Percentiles rank a stretch among this genome's conserved stretches.
phyloP scores from a whole-genome alignment of 116 monocot genomes.

The Posidonia oceanica region DNA sequence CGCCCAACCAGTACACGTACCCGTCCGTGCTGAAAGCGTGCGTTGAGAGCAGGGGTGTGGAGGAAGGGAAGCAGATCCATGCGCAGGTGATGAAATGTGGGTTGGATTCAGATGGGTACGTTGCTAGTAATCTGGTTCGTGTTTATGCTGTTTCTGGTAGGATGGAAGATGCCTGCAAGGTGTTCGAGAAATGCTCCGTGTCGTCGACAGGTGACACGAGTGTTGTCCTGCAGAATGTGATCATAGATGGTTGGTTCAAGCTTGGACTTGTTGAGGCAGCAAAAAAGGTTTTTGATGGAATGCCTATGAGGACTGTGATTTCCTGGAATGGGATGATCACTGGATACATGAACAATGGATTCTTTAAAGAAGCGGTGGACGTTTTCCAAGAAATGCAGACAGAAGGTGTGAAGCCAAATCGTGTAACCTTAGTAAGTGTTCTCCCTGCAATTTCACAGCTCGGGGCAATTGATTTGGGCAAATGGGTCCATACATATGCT shows the following conservation, averaged over 20 bases:
- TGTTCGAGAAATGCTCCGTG: constrained; percentile 18
- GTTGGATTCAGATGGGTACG: constrained; percentile 32
- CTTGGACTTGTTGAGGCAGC: constrained; percentile 32
- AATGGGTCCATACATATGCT: constrained; percentile 33
- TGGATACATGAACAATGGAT: constrained; percentile 38
- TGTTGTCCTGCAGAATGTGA: constrained; percentile 41
- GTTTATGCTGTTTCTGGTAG: constrained; percentile 43
- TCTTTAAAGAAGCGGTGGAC: constrained; percentile 45
- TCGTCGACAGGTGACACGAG: constrained; percentile 11
- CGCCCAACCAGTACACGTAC: constrained; percentile 44
- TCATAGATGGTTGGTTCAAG: constrained; percentile 59
- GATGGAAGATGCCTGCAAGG: constrained; percentile 37
- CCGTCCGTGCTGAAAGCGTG: constrained; percentile 68
- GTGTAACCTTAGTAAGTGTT: constrained; percentile 48
- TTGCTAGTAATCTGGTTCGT: constrained; percentile 55
- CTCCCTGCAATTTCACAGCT: constrained; percentile 68
- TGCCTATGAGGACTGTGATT: constrained; percentile 38
- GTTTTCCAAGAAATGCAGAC: constrained; percentile 39
- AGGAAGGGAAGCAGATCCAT: constrained; percentile 55
- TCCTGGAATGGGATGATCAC: constrained; percentile 84
- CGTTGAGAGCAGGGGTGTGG: constrained; percentile 15
- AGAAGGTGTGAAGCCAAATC: constrained; percentile 26
- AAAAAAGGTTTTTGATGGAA: constrained; percentile 34
- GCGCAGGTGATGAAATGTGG: constrained; percentile 37
- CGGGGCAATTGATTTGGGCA: constrained; percentile 57